Evolutionary conservation across 805 yeast species (phyloP).

Genomic region (Nakazawaea populi): DNA sequence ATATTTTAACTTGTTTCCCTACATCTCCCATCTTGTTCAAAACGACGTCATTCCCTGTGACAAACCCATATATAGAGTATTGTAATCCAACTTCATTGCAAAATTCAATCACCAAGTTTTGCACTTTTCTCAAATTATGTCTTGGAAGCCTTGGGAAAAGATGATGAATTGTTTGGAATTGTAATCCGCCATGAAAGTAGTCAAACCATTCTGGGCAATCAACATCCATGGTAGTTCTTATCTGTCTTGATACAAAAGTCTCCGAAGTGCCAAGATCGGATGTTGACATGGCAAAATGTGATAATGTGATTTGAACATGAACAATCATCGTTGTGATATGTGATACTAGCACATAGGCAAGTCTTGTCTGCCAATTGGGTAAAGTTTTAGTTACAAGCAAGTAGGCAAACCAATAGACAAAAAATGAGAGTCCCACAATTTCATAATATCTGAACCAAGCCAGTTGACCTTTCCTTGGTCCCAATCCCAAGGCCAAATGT

Average conservation of each 20-base stretch:
- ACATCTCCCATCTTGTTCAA: slow-evolving; percentile 65
- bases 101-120: slow-evolving; percentile 64
- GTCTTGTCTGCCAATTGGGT: slow-evolving; percentile 46
- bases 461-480: slow-evolving; percentile 77
- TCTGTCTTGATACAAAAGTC: slow-evolving; percentile 71
- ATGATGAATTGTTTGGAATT: slow-evolving; percentile 88
- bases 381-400: slow-evolving; percentile 45
- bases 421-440: slow-evolving; percentile 59
- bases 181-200: slow-evolving; percentile 86
- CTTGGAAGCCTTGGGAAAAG: slow-evolving; percentile 85
- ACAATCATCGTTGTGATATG: slow-evolving; percentile 84
- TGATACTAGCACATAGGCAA: slow-evolving; percentile 61
- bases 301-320: slow-evolving; percentile 87
- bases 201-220: slow-evolving; percentile 93
- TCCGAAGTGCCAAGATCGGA: slow-evolving; percentile 79
- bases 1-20: slow-evolving; percentile 71
- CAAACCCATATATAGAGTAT: slow-evolving; percentile 82
- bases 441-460: slow-evolving; percentile 85
- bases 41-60: slow-evolving; percentile 68
- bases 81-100: slow-evolving; percentile 72
- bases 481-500: slow-evolving; percentile 66
- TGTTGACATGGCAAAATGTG: slow-evolving; percentile 93
- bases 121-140: slow-evolving; percentile 76
- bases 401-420: slow-evolving; percentile 81
- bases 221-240: slow-evolving; percentile 92